Percentiles rank a stretch among this genome's conserved stretches.
Evolutionary conservation across 2,329 filamentous ascomycete species (phyloP).

Genomic region (Verticillium dahliae): DNA sequence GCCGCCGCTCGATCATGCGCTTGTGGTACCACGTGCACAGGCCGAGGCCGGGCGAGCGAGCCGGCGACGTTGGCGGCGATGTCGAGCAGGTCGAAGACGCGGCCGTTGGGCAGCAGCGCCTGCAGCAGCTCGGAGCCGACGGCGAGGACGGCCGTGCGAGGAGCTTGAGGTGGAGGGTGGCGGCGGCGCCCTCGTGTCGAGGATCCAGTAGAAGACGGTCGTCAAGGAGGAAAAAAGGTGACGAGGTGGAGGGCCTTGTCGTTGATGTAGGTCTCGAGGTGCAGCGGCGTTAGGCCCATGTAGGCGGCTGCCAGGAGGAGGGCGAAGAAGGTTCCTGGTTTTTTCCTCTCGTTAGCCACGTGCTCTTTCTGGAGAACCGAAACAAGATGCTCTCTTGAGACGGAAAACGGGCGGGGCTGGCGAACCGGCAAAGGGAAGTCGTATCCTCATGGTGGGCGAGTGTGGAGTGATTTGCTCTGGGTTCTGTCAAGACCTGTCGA

Average conservation of each 20-base stretch:
- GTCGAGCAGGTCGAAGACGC: conserved; percentile 71
- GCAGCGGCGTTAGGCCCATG: conserved; percentile 64
- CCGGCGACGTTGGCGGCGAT: conserved; percentile 84
- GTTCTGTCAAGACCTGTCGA: neutral
- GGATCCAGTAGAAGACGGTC: conserved; percentile 88
- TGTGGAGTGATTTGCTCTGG: neutral
- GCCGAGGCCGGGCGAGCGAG: conserved; percentile 59
- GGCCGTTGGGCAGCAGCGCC: conserved; percentile 65
- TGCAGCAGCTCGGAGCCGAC: conserved; percentile 73
- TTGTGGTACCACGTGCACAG: conserved; percentile 90
- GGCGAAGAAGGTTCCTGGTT: conserved; percentile 58
- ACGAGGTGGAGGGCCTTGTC: conserved; percentile 85
- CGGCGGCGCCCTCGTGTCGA: conserved; percentile 83
- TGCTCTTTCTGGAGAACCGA: neutral
- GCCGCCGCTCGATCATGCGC: conserved; percentile 85
- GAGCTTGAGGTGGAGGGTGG: conserved; percentile 73
- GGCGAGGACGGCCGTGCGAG: conserved; percentile 63
- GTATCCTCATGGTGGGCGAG: conserved; percentile 63
- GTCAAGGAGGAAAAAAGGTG: conserved; percentile 91
- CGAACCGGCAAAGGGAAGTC: conserved; percentile 82
- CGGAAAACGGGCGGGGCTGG: conserved; percentile 7
- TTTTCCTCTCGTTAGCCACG: neutral
- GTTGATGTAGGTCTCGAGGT: conserved; percentile 57
- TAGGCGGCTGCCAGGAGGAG: conserved; percentile 73
- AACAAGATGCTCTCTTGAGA: neutral